A percentile compares a stretch with the other conserved stretches of the same genome.
phyloP scores from a whole-genome alignment of 192 early-diverging fungal genomes.

The Linnemannia exigua region DNA sequence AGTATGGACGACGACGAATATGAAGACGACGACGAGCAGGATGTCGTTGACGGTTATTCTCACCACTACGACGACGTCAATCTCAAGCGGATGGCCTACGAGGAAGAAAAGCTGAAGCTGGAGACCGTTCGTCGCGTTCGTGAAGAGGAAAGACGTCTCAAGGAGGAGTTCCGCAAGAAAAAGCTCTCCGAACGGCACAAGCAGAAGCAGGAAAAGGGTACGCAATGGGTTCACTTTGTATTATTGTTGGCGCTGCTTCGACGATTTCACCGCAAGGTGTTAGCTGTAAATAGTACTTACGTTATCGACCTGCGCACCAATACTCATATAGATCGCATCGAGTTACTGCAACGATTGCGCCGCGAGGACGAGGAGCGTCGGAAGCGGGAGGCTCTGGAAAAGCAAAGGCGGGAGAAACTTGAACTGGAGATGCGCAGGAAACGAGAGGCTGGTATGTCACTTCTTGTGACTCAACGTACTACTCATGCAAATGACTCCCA shows the following conservation, averaged over 20 bases:
- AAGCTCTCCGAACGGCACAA: constrained; percentile 36
- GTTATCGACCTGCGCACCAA: background rate
- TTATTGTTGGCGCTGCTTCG: background rate
- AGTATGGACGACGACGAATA: constrained; percentile 48
- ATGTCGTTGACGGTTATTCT: constrained; percentile 53
- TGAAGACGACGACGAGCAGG: constrained; percentile 54
- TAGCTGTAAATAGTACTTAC: background rate
- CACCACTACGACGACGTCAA: constrained; percentile 54
- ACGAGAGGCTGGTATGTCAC: constrained; percentile 46
- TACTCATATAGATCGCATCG: constrained; percentile 31
- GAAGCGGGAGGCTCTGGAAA: constrained; percentile 43
- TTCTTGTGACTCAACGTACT: background rate
- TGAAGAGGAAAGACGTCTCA: constrained; percentile 50
- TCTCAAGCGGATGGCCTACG: constrained; percentile 54
- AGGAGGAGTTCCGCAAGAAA: constrained; percentile 51
- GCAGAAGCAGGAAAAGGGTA: constrained; percentile 54
- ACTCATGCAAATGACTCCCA: background rate
- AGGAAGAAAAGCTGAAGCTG: constrained; percentile 53
- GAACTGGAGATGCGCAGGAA: constrained; percentile 58
- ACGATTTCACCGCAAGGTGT: background rate
- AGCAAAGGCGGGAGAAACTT: constrained; percentile 42
- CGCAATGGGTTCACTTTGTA: background rate
- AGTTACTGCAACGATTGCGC: constrained; percentile 44
- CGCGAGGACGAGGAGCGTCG: constrained; percentile 55
- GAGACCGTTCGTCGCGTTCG: constrained; percentile 47